These are phyloP conservation scores for Eimeria sp. DNA, from an alignment of 169 alveolate genomes.

Conservation along the genomic window DNA sequence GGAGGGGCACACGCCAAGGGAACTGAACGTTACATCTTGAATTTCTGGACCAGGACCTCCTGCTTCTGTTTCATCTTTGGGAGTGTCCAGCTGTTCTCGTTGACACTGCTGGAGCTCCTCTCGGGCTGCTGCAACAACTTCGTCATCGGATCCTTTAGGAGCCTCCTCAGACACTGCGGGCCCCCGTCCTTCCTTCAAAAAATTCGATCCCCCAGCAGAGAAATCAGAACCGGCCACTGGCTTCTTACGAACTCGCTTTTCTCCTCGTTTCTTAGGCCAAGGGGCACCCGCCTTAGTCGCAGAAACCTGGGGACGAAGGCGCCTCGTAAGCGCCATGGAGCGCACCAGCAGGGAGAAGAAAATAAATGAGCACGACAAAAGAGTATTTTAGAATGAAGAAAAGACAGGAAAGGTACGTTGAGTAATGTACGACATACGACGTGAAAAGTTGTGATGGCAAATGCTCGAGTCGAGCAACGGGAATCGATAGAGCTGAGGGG, in stretches of 20 bases:
- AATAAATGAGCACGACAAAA: background rate
- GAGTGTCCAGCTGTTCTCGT: background rate
- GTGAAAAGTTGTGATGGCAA: background rate
- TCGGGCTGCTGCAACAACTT: background rate
- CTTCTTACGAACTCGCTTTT: background rate
- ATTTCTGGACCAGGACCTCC: background rate
- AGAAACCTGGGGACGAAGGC: conserved; percentile 18
- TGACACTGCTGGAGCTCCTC: background rate
- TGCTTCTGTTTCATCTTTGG: background rate
- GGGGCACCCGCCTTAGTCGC: background rate
- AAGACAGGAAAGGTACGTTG: background rate
- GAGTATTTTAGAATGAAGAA: background rate
- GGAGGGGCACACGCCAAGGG: conserved; percentile 74
- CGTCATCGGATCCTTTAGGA: background rate
- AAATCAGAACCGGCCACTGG: background rate
- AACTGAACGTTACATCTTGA: conserved; percentile 39
- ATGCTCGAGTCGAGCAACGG: background rate
- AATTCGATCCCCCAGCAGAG: background rate
- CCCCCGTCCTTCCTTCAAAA: background rate
- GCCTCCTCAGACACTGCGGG: background rate
- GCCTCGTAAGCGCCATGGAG: conserved; percentile 41
- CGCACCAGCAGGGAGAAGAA: background rate
- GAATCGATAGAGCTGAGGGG: background rate
- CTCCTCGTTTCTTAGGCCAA: background rate
- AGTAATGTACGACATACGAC: background rate